A percentile compares a stretch with the other conserved stretches of the same genome.
These are phyloP conservation scores for Ascoidea tarda DNA, from an alignment of 805 yeast genomes.

Conservation along the genomic window DNA sequence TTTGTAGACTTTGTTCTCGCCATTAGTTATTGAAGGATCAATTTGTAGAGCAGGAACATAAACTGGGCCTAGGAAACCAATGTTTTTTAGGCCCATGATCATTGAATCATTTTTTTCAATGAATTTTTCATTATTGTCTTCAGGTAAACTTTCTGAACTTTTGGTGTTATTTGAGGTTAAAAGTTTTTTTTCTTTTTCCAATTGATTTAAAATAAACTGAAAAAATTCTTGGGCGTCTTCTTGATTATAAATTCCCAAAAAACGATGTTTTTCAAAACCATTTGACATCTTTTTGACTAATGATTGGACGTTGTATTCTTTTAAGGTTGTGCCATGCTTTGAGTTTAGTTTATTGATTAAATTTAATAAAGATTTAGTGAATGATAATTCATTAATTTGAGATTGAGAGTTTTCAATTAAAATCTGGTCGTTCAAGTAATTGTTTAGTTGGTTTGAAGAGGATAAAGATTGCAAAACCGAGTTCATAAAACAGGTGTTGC, in stretches of 20 bases:
- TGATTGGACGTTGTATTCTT: constrained; percentile 47
- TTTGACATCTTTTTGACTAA: constrained; percentile 57
- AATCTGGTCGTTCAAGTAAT: constrained; percentile 12
- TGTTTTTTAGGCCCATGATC: constrained; percentile 22
- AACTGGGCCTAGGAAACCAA: constrained; percentile 50
- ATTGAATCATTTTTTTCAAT: constrained; percentile 14
- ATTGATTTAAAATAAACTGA: constrained; percentile 56
- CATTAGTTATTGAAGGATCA: constrained; percentile 38
- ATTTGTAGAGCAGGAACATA: constrained; percentile 62
- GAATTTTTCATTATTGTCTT: constrained; percentile 13
- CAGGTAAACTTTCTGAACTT: constrained; percentile 4
- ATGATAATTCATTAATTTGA: constrained; percentile 13
- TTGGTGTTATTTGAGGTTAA: constrained; percentile 14
- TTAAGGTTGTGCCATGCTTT: constrained; percentile 34
- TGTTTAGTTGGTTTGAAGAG: constrained; percentile 30
- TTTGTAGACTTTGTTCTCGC: constrained; percentile 30
- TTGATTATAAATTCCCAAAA: constrained; percentile 68
- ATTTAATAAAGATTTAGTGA: constrained; percentile 38
- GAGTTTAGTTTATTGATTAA: constrained; percentile 42
- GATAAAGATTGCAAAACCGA: constrained; percentile 77
- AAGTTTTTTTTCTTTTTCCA: constrained; percentile 41
- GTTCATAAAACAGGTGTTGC: constrained; percentile 92
- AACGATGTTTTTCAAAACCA: constrained; percentile 64
- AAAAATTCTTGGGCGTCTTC: constrained; percentile 97
- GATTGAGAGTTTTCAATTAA: constrained; percentile 11